These are phyloP conservation scores for Elaeagnus macrophylla DNA, from an alignment of 306 rosid species.

Conservation along the genomic window DNA sequence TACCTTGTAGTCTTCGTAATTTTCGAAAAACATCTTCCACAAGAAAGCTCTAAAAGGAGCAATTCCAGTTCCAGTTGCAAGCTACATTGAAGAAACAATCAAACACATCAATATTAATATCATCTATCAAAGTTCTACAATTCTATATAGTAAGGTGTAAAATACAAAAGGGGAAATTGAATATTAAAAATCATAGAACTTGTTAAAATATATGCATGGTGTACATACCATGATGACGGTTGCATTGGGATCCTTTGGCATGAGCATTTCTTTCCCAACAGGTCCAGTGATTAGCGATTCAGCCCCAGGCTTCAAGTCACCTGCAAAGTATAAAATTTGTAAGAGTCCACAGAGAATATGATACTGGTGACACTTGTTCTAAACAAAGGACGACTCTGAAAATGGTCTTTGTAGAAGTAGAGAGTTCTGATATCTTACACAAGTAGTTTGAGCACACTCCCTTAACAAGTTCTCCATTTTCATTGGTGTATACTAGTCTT, in stretches of 20 bases:
- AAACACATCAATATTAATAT: not conserved
- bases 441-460: slow-evolving; percentile 96
- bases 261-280: slow-evolving; percentile 94
- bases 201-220: too few relatives aligned
- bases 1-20: slow-evolving; percentile 87
- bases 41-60: slow-evolving; percentile 90
- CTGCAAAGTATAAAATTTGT: slow-evolving; percentile 29
- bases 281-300: slow-evolving; percentile 89
- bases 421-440: slow-evolving; percentile 46
- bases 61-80: slow-evolving; percentile 97
- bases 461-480: slow-evolving; percentile 74
- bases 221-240: slow-evolving; percentile 67
- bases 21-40: slow-evolving; percentile 98
- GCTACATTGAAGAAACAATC: slow-evolving; percentile 42
- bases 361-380: too few relatives aligned
- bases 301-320: slow-evolving; percentile 83
- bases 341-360: too few relatives aligned
- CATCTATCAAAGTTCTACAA: not conserved
- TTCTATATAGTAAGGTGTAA: not conserved
- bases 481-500: slow-evolving; percentile 87
- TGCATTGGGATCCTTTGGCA: slow-evolving; percentile 98
- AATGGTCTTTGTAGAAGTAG: slow-evolving; percentile 3
- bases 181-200: not conserved
- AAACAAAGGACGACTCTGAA: too few relatives aligned
- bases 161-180: not conserved